Conservation (phyloP, 2,329 filamentous ascomycete genomes). For the Alternaria sp. region DNA sequence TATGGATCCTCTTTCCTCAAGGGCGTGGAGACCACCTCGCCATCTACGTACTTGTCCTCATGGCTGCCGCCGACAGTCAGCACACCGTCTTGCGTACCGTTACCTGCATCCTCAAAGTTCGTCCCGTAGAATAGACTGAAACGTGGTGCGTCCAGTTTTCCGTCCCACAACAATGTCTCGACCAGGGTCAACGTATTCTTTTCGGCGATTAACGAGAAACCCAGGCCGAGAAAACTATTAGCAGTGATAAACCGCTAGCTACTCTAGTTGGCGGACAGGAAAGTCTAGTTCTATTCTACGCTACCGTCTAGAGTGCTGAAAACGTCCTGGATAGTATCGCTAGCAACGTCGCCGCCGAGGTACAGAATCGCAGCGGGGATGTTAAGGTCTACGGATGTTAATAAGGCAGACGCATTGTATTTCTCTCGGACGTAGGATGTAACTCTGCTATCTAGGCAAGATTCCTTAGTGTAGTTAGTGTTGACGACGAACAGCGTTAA, state of each 20-base stretch:
- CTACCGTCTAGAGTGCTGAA: constrained; percentile 7
- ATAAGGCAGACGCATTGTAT: constrained; percentile 20
- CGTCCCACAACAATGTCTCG: constrained; percentile 24
- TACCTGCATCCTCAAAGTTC: constrained; percentile 7
- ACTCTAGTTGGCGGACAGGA: constrained; percentile 21
- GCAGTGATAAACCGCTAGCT: constrained; percentile 25
- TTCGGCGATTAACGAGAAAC: constrained; percentile 26
- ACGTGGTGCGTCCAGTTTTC: constrained; percentile 17
- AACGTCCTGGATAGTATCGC: constrained; percentile 14
- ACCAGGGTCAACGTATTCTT: constrained; percentile 16
- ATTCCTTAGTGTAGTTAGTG: constrained; percentile 17
- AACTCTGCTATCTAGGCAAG: constrained; percentile 13
- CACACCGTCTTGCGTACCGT: constrained; percentile 16
- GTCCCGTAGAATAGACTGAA: constrained; percentile 25
- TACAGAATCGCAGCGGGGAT: constrained; percentile 12
- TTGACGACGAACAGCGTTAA: constrained; percentile 18
- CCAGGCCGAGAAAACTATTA: constrained; percentile 26
- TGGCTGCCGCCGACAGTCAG: constrained; percentile 40
- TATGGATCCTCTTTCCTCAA: constrained; percentile 14
- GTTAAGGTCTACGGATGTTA: constrained; percentile 14
- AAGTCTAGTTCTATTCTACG: constrained; percentile 27
- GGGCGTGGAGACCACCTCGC: constrained; percentile 59
- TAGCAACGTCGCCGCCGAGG: constrained; percentile 19
- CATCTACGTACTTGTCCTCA: constrained; percentile 66
- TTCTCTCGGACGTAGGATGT: constrained; percentile 10